A percentile compares a stretch with the other conserved stretches of the same genome.
Evolutionary conservation across 2,329 filamentous ascomycete species (phyloP).

Genomic region (Epichloe typhina): DNA sequence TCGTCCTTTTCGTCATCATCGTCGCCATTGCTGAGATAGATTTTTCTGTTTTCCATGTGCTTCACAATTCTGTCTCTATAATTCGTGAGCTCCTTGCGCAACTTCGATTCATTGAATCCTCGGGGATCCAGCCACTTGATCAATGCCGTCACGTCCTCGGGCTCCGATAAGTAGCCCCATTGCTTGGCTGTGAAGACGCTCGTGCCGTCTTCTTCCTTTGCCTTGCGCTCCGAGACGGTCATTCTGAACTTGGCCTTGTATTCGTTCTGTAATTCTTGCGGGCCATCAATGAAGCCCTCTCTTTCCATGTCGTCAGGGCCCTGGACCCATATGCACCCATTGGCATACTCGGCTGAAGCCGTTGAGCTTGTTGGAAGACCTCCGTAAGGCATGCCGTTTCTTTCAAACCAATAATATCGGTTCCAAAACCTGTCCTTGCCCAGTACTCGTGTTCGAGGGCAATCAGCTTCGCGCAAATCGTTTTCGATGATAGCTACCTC

Average conservation of each 20-base stretch:
- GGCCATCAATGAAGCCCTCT: conserved; percentile 72
- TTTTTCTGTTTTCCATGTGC: conserved; percentile 68
- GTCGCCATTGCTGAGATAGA: conserved; percentile 42
- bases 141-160: conserved; percentile 62
- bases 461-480: conserved; percentile 86
- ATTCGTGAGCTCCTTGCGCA: conserved; percentile 71
- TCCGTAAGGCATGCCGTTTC: conserved; percentile 92
- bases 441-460: conserved; percentile 74
- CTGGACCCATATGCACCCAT: conserved; percentile 92
- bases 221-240: conserved; percentile 76
- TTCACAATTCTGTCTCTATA: conserved; percentile 64
- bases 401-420: conserved; percentile 97
- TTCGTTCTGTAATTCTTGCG: conserved; percentile 55
- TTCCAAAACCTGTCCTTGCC: conserved; percentile 98
- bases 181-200: conserved; percentile 64
- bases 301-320: conserved; percentile 83
- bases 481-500: conserved; percentile 79
- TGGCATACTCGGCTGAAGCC: conserved; percentile 75
- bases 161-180: conserved; percentile 86
- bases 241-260: conserved; percentile 68
- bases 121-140: conserved; percentile 81
- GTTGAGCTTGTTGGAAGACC: conserved; percentile 84
- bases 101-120: conserved; percentile 72
- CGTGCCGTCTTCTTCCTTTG: conserved; percentile 70
- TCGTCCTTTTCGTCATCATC: conserved; percentile 27